Evolutionary conservation across 2,329 filamentous ascomycete genomes (phyloP).

Genomic region (Fusarium udum): DNA sequence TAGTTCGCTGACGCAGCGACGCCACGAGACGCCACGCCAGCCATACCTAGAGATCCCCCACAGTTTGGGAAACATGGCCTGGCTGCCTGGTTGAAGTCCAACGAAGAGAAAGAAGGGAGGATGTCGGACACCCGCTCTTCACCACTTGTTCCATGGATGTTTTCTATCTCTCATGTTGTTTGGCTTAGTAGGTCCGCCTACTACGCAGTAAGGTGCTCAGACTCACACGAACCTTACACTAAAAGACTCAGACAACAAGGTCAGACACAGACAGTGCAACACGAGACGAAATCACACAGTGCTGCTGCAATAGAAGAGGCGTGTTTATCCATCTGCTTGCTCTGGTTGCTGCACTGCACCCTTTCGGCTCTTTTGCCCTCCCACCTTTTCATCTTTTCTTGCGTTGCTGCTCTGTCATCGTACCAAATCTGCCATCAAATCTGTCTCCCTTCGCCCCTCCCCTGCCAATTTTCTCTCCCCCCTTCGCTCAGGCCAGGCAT

Average conservation of each 20-base stretch:
- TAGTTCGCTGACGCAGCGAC: slow-evolving; percentile 20
- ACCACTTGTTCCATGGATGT: not conserved
- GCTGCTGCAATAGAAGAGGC: slow-evolving; percentile 18
- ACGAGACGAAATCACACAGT: not conserved
- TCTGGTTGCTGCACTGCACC: slow-evolving; percentile 15
- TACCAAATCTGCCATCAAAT: slow-evolving; percentile 13
- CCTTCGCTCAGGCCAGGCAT: slow-evolving; percentile 14
- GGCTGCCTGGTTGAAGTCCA: not conserved
- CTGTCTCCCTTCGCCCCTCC: slow-evolving; percentile 41
- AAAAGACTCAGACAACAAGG: not conserved
- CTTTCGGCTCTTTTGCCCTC: slow-evolving; percentile 35
- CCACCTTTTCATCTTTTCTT: slow-evolving; percentile 16
- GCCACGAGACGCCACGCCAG: slow-evolving; percentile 33
- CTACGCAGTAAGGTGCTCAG: slow-evolving; percentile 2
- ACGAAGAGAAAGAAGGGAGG: slow-evolving; percentile 5
- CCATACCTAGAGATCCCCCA: slow-evolving; percentile 23
- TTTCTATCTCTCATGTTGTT: not conserved
- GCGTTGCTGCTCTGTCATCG: slow-evolving; percentile 11
- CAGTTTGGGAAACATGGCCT: not conserved
- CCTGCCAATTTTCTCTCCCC: slow-evolving; percentile 21
- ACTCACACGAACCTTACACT: slow-evolving; percentile 1
- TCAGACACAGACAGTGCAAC: not conserved
- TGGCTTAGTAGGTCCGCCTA: slow-evolving; percentile 8
- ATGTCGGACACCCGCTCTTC: slow-evolving; percentile 24
- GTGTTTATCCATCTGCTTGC: slow-evolving; percentile 19